Base-by-base conservation (phyloP, 1,284 basidiomycete species). In the Sporisorium iseilematis-ciliati region DNA sequence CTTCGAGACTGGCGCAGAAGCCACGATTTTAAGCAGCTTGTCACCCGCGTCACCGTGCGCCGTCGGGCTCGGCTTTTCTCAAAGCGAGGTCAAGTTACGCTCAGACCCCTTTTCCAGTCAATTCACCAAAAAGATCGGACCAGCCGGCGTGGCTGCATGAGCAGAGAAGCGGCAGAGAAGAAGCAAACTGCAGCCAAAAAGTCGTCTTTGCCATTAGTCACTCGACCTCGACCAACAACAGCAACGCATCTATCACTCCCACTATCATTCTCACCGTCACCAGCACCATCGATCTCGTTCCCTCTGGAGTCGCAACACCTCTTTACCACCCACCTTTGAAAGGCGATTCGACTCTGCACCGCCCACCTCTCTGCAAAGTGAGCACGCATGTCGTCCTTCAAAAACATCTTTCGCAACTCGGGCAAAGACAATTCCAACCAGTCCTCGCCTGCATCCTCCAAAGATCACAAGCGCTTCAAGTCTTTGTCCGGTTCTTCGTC, bases 351-450 rank as follows among this genome's bases (percentile, higher is more conserved):
- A 29, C 29, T 29, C 35, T 14, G 35, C 35, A 38, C 18, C 54
- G 21, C 31, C 23, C 48, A 18, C 21, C 31, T n/a, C 42, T 46
- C 29, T 38, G 35, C 14, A 35, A 54, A 23, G 20, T 21, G 23
- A 41, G 26, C 18, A 43, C 62, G 45, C 33, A 75, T 75, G 72
- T 70, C 72, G 26, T 48, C 71, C 14, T 70, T 75, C 57, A 75
- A 67, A 41, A 75, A 70, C 60, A 69, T 75, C 49, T 75, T 75
- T 64, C 67, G 67, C 31, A 65, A 54, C 40, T 57, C 26, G 53
- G 65, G 46, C 58, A 70, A 64, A 46, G 63, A 69, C 63, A 49
- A 35, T 29, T 46, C 52, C 16, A 31, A 18, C 11, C 18, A 18
- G 3, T 57, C 55, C 21, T 52, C 66, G 12, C 12, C 50, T 23